phyloP scores from a whole-genome alignment of 1,284 basidiomycete genomes.

The Sanghuangporus sanghuang region DNA sequence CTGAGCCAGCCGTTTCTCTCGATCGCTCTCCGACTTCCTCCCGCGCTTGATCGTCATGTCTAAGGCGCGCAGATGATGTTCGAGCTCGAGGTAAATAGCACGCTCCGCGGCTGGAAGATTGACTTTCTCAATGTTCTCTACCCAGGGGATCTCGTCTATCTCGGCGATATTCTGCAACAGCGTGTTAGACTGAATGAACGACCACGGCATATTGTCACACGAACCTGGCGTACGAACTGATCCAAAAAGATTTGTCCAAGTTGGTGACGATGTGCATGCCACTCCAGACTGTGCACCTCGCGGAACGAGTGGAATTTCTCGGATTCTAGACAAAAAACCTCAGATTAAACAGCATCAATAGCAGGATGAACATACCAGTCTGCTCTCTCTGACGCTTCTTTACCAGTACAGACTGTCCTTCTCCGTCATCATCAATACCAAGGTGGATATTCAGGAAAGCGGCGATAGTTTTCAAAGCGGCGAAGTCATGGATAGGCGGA shows the following conservation, averaged over 20 bases:
- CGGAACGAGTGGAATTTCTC: slow-evolving; percentile 96
- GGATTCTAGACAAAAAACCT: slow-evolving; percentile 48
- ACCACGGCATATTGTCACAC: slow-evolving; percentile 20
- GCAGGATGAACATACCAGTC: slow-evolving; percentile 48
- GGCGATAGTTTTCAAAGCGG: slow-evolving; percentile 86
- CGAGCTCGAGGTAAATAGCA: slow-evolving; percentile 93
- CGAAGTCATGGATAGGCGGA: slow-evolving; percentile 89
- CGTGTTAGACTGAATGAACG: background rate
- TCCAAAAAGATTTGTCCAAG: slow-evolving; percentile 84
- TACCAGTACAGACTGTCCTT: slow-evolving; percentile 68
- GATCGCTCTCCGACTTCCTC: slow-evolving; percentile 86
- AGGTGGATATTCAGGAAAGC: slow-evolving; percentile 83
- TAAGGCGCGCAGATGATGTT: slow-evolving; percentile 85
- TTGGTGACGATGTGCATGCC: slow-evolving; percentile 84
- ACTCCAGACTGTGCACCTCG: slow-evolving; percentile 86
- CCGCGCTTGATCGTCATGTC: slow-evolving; percentile 84
- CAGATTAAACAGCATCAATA: slow-evolving; percentile 11
- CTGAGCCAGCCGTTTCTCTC: slow-evolving; percentile 82
- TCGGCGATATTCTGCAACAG: slow-evolving; percentile 82
- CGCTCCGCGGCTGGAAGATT: slow-evolving; percentile 88
- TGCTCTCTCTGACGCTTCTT: slow-evolving; percentile 81
- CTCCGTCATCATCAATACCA: slow-evolving; percentile 85
- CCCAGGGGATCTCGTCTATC: slow-evolving; percentile 90
- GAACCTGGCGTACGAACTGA: slow-evolving; percentile 78
- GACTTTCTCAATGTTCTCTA: slow-evolving; percentile 63